Percentiles rank a stretch among this genome's conserved stretches.
phyloP scores from a whole-genome alignment of 1,139 yeast genomes.

The Debaryomycetaceae sp. region DNA sequence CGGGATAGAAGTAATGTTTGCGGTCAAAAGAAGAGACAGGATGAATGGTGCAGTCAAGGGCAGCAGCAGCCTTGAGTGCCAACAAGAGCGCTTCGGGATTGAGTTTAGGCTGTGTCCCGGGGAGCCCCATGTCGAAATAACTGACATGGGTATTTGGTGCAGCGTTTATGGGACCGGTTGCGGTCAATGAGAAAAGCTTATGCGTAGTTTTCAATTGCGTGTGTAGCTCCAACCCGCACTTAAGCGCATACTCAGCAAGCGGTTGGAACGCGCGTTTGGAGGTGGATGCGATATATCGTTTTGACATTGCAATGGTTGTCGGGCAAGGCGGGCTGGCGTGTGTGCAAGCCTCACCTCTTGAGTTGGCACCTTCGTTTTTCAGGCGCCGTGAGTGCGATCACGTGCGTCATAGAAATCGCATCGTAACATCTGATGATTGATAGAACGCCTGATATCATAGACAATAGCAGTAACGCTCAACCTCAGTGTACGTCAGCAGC shows the following conservation, averaged over 20 bases:
- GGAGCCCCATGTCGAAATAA: slow-evolving; percentile 79
- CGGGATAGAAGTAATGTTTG: slow-evolving; percentile 94
- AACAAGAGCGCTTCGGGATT: slow-evolving; percentile 71
- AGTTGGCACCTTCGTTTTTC: no score
- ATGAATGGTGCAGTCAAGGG: slow-evolving; percentile 60
- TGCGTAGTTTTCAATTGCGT: slow-evolving; percentile 73
- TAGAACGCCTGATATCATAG: no score
- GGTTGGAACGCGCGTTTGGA: slow-evolving; percentile 10
- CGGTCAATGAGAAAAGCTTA: slow-evolving; percentile 71
- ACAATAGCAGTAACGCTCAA: no score
- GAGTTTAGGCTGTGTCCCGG: slow-evolving; percentile 87
- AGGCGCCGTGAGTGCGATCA: no score
- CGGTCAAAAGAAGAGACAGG: slow-evolving; percentile 71
- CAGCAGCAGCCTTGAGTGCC: slow-evolving; percentile 72
- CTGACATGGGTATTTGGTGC: slow-evolving; percentile 70
- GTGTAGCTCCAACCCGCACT: slow-evolving; percentile 91
- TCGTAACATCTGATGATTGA: no score
- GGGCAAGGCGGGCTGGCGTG: no score
- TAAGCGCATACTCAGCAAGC: slow-evolving; percentile 37
- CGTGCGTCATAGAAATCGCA: no score
- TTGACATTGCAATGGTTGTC: no score
- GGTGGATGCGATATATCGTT: no score
- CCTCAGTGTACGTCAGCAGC: no score
- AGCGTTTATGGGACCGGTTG: slow-evolving; percentile 39
- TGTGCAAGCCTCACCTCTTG: no score